These are phyloP conservation scores for Spathaspora arborariae DNA, from an alignment of 805 yeast genomes.

Conservation along the genomic window DNA sequence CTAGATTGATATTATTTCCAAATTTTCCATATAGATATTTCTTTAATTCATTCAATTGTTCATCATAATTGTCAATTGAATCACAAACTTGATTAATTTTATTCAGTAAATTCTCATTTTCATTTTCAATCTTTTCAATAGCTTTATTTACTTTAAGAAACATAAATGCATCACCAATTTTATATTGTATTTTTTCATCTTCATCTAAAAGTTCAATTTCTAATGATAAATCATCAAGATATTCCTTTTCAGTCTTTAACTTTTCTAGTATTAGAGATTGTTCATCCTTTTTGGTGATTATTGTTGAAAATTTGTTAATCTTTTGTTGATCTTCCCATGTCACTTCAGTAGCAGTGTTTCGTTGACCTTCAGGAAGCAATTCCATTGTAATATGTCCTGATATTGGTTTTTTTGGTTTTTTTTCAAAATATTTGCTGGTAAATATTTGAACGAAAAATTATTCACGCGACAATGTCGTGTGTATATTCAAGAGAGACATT, in stretches of 20 bases:
- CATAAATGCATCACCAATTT: conserved; percentile 80
- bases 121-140: conserved; percentile 62
- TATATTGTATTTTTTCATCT: conserved; percentile 69
- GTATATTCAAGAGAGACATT: neutral
- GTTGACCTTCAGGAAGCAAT: conserved; percentile 53
- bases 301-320: conserved; percentile 83
- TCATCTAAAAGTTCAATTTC: conserved; percentile 84
- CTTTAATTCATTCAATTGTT: conserved; percentile 58
- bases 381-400: conserved; percentile 26
- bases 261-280: conserved; percentile 46
- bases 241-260: conserved; percentile 71
- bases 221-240: conserved; percentile 76
- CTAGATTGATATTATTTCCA: conserved; percentile 85
- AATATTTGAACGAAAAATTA: neutral
- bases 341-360: conserved; percentile 54
- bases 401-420: neutral
- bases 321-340: conserved; percentile 82
- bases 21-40: conserved; percentile 79
- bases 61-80: conserved; percentile 49
- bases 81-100: conserved; percentile 45
- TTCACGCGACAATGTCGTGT: neutral
- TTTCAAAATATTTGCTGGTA: neutral
- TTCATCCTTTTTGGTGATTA: conserved; percentile 67
- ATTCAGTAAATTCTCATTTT: conserved; percentile 49
- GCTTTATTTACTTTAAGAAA: conserved; percentile 64